Evolutionary conservation across 495 filamentous ascomycete genomes (phyloP).

Genomic region (Saxophila tyrrhenica): DNA sequence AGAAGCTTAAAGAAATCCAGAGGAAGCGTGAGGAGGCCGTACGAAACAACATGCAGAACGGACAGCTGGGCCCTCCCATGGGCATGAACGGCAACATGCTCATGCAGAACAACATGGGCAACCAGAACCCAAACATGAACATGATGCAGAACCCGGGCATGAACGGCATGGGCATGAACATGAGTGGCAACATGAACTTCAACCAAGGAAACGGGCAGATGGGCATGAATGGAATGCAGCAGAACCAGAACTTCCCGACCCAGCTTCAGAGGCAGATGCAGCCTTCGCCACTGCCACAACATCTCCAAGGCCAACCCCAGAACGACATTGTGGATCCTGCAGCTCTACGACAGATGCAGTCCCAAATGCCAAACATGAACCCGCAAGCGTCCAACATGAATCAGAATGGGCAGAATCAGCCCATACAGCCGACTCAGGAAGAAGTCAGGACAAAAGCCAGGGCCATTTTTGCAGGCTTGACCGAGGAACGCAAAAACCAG

Average conservation of each 20-base stretch:
- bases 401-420: slow-evolving; percentile 1
- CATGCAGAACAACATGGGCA: slow-evolving; percentile 7
- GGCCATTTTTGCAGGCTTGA: not conserved
- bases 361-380: slow-evolving; percentile 10
- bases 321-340: slow-evolving; percentile 23
- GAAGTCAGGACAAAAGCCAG: not conserved
- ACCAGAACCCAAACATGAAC: not conserved
- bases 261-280: slow-evolving; percentile 46
- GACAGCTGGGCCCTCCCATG: not conserved
- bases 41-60: not conserved
- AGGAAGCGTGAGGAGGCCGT: not conserved
- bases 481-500: not conserved
- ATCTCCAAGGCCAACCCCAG: slow-evolving; percentile 19
- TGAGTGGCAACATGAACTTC: not conserved
- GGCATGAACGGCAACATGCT: not conserved
- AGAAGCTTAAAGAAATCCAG: slow-evolving; percentile 7
- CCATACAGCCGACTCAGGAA: not conserved
- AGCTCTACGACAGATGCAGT: slow-evolving; percentile 12
- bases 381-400: slow-evolving; percentile 18
- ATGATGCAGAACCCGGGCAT: slow-evolving; percentile 3
- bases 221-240: slow-evolving; percentile 22
- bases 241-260: slow-evolving; percentile 36
- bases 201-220: slow-evolving; percentile 1
- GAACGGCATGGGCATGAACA: slow-evolving; percentile 1
- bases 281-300: slow-evolving; percentile 39